A percentile compares a stretch with the other conserved stretches of the same genome.
Evolutionary conservation across 1,284 basidiomycete genomes (phyloP).

Genomic region (Cryptococcus sp.): DNA sequence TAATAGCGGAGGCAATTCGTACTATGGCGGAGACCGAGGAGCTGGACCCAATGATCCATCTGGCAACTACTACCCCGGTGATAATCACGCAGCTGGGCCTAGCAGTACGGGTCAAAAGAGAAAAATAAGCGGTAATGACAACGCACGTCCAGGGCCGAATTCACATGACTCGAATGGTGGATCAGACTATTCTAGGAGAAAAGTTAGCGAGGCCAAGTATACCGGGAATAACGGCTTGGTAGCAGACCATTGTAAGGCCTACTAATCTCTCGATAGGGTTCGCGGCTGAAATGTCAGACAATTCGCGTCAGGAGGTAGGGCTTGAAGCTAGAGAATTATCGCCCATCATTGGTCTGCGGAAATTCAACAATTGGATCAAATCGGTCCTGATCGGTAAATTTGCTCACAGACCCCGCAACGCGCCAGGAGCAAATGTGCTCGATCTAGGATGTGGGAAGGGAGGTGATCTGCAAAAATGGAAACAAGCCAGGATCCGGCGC

Average conservation of each 20-base stretch:
- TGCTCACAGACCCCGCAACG: conserved; percentile 22
- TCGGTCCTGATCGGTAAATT: conserved; percentile 87
- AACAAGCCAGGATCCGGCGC: conserved; percentile 74
- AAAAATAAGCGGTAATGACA: too few species aligned
- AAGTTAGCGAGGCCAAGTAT: conserved; percentile 23
- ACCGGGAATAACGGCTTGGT: conserved; percentile 30
- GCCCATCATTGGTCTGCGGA: conserved; percentile 92
- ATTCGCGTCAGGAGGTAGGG: conserved; percentile 85
- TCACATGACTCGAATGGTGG: conserved; percentile 15
- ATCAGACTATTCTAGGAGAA: conserved; percentile 16
- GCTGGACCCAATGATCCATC: too few species aligned
- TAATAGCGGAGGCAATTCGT: too few species aligned
- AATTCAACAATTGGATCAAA: conserved; percentile 99
- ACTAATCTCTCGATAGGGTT: neutral
- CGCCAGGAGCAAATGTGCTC: conserved; percentile 62
- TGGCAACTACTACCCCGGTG: too few species aligned
- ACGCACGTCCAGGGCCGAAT: neutral
- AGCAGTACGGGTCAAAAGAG: too few species aligned
- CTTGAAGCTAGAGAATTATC: conserved; percentile 78
- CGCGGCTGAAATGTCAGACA: conserved; percentile 57
- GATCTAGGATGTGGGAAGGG: conserved; percentile 99
- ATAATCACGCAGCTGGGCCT: too few species aligned
- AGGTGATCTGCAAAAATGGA: conserved; percentile 95
- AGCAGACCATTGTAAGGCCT: conserved; percentile 31
- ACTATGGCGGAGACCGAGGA: too few species aligned